Percentiles rank a stretch among this genome's conserved stretches.
These are phyloP conservation scores for Solanum hybrid DNA, from an alignment of 305 asterid genomes.

Conservation along the genomic window DNA sequence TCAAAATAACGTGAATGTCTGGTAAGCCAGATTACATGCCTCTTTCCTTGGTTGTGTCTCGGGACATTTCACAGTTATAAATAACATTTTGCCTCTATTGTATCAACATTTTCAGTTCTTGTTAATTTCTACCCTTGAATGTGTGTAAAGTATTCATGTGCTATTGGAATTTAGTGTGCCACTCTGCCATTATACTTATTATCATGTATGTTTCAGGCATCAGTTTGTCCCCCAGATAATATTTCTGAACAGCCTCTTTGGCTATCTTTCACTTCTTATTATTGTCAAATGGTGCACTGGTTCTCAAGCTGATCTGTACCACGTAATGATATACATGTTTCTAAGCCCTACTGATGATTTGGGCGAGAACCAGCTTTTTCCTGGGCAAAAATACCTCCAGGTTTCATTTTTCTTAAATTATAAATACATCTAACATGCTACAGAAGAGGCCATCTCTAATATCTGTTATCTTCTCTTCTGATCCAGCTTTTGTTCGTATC, in stretches of 20 bases:
- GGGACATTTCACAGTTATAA: background rate
- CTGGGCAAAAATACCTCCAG: conserved; percentile 52
- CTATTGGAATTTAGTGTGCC: background rate
- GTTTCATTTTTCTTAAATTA: conserved; percentile 15
- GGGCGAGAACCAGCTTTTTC: conserved; percentile 51
- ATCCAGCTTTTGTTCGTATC: conserved; percentile 30
- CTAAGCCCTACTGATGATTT: conserved; percentile 44
- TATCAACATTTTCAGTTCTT: background rate
- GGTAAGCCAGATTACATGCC: conserved; percentile 27
- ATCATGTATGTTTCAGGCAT: conserved; percentile 18
- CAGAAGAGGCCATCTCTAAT: background rate
- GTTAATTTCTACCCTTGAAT: background rate
- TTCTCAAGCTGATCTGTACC: conserved; percentile 44
- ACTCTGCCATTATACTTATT: background rate
- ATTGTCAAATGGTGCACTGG: conserved; percentile 47
- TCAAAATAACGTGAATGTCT: conserved; percentile 28
- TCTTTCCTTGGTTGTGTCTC: background rate
- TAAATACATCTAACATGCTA: conserved; percentile 2
- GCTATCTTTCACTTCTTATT: conserved; percentile 40
- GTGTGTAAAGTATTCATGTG: background rate
- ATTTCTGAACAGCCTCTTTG: conserved; percentile 41
- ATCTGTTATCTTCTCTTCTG: conserved; percentile 7
- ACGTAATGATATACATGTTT: conserved; percentile 48
- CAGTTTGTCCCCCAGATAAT: conserved; percentile 43
- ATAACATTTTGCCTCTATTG: background rate